Evolutionary conservation across 2,329 filamentous ascomycete genomes (phyloP).

Genomic region (Calonectria crousiana): DNA sequence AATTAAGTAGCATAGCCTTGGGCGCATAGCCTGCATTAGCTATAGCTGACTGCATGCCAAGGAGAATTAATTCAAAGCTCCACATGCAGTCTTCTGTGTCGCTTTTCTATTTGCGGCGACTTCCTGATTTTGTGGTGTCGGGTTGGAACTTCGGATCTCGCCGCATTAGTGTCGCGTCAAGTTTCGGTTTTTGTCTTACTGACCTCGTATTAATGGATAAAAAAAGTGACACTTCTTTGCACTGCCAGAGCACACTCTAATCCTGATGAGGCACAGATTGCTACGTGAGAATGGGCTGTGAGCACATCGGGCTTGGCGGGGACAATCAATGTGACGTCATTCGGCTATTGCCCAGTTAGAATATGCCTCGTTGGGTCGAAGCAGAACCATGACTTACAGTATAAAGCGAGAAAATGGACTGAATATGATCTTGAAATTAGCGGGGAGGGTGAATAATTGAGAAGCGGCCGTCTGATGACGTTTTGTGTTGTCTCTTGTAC

Average conservation of each 20-base stretch:
- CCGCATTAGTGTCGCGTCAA: background rate
- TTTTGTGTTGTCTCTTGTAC: background rate
- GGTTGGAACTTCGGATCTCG: background rate
- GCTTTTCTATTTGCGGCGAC: background rate
- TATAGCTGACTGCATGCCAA: background rate
- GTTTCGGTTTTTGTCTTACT: background rate
- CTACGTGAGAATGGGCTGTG: background rate
- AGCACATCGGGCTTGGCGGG: background rate
- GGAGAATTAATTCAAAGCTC: background rate
- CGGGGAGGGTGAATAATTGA: too few relatives aligned
- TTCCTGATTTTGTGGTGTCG: background rate
- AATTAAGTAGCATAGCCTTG: background rate
- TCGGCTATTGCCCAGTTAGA: background rate
- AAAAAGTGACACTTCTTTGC: background rate
- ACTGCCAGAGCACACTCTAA: background rate
- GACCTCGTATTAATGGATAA: background rate
- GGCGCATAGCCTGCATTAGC: background rate
- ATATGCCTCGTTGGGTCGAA: background rate
- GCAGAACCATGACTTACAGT: background rate
- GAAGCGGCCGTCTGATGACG: background rate
- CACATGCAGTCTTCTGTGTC: background rate
- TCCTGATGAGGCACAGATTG: background rate
- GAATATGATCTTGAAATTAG: too few relatives aligned
- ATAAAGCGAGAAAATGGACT: background rate
- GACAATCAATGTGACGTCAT: background rate